Conservation (phyloP, 2,329 filamentous ascomycete genomes). For the Exutisphaerella laricina region DNA sequence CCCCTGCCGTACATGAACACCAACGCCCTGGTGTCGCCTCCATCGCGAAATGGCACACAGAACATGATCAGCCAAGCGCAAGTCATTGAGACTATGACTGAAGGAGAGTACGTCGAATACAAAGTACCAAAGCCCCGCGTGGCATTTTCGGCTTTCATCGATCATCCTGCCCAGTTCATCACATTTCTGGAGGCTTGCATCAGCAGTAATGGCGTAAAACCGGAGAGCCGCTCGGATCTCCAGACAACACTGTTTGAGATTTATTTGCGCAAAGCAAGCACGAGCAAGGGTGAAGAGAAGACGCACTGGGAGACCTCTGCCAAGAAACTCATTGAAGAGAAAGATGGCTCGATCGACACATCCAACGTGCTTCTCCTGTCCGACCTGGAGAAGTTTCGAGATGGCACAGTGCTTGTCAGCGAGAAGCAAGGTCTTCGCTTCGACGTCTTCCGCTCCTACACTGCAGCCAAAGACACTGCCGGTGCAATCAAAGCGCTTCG, state of each 20-base stretch:
- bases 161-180: conserved; percentile 88
- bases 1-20: conserved; percentile 80
- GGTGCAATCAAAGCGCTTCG: conserved; percentile 84
- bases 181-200: conserved; percentile 86
- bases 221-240: conserved; percentile 74
- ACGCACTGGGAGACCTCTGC: conserved; percentile 86
- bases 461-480: conserved; percentile 80
- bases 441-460: conserved; percentile 96
- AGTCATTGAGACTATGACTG: conserved; percentile 50
- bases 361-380: conserved; percentile 92
- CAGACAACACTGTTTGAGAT: conserved; percentile 97
- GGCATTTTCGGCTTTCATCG: conserved; percentile 94
- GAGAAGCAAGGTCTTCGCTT: conserved; percentile 88
- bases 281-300: conserved; percentile 62
- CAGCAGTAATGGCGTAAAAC: conserved; percentile 61
- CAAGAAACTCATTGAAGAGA: conserved; percentile 76
- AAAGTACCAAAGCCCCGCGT: conserved; percentile 74
- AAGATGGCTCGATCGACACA: conserved; percentile 80
- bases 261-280: conserved; percentile 85
- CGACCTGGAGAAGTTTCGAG: conserved; percentile 81
- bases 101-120: conserved; percentile 56
- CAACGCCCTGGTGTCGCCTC: conserved; percentile 51
- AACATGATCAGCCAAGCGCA: conserved; percentile 51
- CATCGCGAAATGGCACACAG: conserved; percentile 37
- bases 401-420: conserved; percentile 85